phyloP scores from a whole-genome alignment of 2,329 filamentous ascomycete genomes.

The Colletotrichum ledebouriae region DNA sequence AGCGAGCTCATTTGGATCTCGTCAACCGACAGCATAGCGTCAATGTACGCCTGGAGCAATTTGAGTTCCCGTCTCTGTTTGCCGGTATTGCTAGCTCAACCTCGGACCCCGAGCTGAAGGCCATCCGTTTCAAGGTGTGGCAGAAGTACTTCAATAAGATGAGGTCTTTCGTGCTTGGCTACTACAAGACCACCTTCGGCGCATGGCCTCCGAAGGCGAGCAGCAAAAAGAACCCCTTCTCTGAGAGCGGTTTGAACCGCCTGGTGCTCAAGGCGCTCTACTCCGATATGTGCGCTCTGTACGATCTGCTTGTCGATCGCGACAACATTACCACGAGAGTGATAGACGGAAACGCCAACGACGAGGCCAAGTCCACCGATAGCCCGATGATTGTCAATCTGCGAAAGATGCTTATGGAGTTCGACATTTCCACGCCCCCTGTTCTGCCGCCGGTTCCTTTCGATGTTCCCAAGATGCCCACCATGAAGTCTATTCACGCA shows the following conservation, averaged over 20 bases:
- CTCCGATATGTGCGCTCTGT: slow-evolving; percentile 85
- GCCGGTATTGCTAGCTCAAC: slow-evolving; percentile 89
- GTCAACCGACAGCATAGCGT: slow-evolving; percentile 78
- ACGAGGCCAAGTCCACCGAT: slow-evolving; percentile 57
- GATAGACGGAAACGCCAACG: slow-evolving; percentile 72
- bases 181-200: slow-evolving; percentile 72
- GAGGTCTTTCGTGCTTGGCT: slow-evolving; percentile 78
- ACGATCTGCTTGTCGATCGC: slow-evolving; percentile 90
- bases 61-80: slow-evolving; percentile 92
- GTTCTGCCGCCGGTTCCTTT: slow-evolving; percentile 93
- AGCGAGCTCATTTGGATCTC: slow-evolving; percentile 85
- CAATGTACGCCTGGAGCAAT: slow-evolving; percentile 82
- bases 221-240: slow-evolving; percentile 91
- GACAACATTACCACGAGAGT: slow-evolving; percentile 82
- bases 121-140: slow-evolving; percentile 89
- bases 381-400: slow-evolving; percentile 78
- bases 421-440: slow-evolving; percentile 88
- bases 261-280: slow-evolving; percentile 86
- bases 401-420: slow-evolving; percentile 85
- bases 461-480: slow-evolving; percentile 84
- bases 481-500: slow-evolving; percentile 73
- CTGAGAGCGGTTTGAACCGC: slow-evolving; percentile 88
- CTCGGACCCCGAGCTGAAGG: slow-evolving; percentile 80
- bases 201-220: slow-evolving; percentile 92
- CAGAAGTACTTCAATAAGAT: slow-evolving; percentile 80